Evolutionary conservation across 176 grass and related monocot species (phyloP), one percentile per base, ranked within the genome.

Genomic region (Neostapfia colusana): DNA sequence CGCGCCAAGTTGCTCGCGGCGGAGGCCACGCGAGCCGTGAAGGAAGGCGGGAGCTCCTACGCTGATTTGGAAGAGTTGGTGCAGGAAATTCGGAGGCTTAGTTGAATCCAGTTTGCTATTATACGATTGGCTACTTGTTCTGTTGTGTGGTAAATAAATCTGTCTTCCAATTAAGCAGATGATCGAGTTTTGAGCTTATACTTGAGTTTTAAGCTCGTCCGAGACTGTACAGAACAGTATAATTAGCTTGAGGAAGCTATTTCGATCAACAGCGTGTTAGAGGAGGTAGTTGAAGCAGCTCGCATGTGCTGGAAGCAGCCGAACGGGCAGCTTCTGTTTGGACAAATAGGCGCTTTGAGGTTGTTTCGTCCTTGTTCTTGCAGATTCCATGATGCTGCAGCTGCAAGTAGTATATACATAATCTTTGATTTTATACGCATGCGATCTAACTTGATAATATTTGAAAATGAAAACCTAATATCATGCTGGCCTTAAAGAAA

Each of bases 31-130:
- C 60, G 38, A 6, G 87, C 77, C 1, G 65, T 77, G 9, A 83
- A 28, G 34, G 65, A 48, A 39, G 85, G 82, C 1, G 93, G 93
- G 21, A 90, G 77, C 80, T 97, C 90, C 23, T 66, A 37, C 21
- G 1, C 42, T 13, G 73, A 77, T 8, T 5, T 87, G 40, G 85
- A 87, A 65, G 4, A 2, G 0, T 39, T 82, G 26, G 48, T 72
- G 8, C 56, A 40, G 11, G 65, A 72, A 31, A 71, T 87, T 64
- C 57, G 14, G 4, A 68, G 58, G 27, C 48, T 79, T 16, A 18
- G 56, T 0, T 83, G 72, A 69, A 17, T 57, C 16, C 65, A 53
- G 12, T 10, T 3, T 25, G 48, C 13, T 21, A n/a, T n/a, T n/a
- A n/a, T n/a, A n/a, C n/a, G 11, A 48, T 28, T 13, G 16, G 0